Base-by-base conservation (phyloP, 2,329 filamentous ascomycete genomes). In the Dactylellina haptotyla region DNA sequence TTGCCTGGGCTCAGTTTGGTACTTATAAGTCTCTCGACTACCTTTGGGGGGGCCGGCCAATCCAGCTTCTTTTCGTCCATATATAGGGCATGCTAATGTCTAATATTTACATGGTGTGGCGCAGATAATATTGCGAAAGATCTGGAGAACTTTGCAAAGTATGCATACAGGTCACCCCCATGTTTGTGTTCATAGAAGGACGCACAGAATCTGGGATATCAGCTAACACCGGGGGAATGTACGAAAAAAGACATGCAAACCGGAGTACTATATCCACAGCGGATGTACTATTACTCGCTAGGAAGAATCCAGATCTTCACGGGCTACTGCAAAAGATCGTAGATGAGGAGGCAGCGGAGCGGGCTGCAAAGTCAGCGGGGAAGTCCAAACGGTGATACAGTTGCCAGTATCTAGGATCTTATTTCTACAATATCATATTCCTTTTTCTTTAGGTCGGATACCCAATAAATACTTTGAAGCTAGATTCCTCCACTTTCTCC, bases 1-100 rank as follows among this genome's bases (percentile, higher is more conserved):
- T 96, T 81, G 90, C 94, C 5, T 97, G 91, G 88, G 86, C 88
- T 0, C 93, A 96, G 77, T 90, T 97, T 57, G 90, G 92, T 94
- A 84, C 50, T 81, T 43, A 18, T 25, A 30, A 50, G 14, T 77
- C 12, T n/a, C 58, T 28, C 26, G 23, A 58, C 6, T 30, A 51
- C 23, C 50, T 63, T 32, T 59, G 16, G 9, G 12, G n/a, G 4
- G n/a, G 51, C 20, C n/a, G 0, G 30, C 28, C 14, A 12, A n/a
- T 63, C 51, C 12, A 28, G 37, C 53, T 43, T 53, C 25, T 54
- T 50, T 75, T 37, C 34, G 32, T 50, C 23, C 37, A 41, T 25
- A 43, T 48, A 34, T 25, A 48, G 18, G 9, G 39, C 41, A 39
- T 56, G 20, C 20, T 20, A 66, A 58, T 50, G 12, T 43, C n/a